Base-by-base conservation (phyloP, 208 protist genomes). In the Trypanosoma scelopori region DNA sequence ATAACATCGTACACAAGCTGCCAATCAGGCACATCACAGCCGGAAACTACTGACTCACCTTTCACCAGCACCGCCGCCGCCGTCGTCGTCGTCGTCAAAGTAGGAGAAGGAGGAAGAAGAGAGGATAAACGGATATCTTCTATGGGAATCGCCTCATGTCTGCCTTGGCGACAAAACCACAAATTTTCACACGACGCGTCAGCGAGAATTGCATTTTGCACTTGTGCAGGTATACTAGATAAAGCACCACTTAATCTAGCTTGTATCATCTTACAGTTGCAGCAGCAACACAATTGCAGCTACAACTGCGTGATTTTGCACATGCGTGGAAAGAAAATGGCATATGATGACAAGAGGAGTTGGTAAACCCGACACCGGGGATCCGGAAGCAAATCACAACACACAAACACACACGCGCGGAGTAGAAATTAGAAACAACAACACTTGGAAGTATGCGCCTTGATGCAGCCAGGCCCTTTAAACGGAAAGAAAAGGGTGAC, bases 1-100 rank as follows among this genome's bases (percentile, higher is more conserved):
- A 92, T 89, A 6, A 92, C 77, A 65, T 92, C 89, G 57, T 95
- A 95, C 16, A 95, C 59, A 9, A 91, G 51, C 3, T 32, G 50
- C 32, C 25, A 51, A 25, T 61, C 32, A 11, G 32, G 9, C 32
- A 37, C 5, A 37, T 37, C 32, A 37, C 5, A 37, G 3, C 9
- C 18, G 9, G 1, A 13, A 50, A 12, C 46, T 23, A 4, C 18
- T 22, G 18, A 6, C n/a, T 9, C 4, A 11, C 0, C 18, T 12
- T 9, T 50, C 25, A 12, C 22, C 25, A 28, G 3, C 23, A 12
- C 41, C 1, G 15, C 11, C 18, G 37, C n/a, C 23, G 13, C 41
- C 1, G 15, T 22, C 18, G 37, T 48, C 25, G 39, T 20, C 5
- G n/a, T 45, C 16, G 5, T 51, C 42, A 22, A 3, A 15, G 25